Conservation (phyloP, 306 rosid species). For the Fagus crenata region DNA sequence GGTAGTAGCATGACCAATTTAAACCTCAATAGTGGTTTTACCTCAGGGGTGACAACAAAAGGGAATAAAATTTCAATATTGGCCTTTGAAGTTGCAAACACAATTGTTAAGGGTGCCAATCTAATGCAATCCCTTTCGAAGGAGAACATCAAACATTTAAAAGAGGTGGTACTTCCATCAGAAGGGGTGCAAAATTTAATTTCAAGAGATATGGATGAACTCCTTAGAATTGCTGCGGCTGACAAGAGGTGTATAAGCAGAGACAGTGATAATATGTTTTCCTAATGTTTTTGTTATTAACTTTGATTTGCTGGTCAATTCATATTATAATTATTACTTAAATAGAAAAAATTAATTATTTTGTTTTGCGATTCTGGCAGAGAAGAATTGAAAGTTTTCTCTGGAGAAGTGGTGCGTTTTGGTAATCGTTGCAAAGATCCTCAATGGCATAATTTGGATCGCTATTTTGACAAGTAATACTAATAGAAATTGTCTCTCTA, state of each 20-base stretch:
- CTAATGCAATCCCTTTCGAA: slow-evolving; percentile 97
- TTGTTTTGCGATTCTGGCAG: slow-evolving; percentile 61
- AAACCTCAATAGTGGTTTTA: slow-evolving; percentile 78
- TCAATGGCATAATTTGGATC: slow-evolving; percentile 95
- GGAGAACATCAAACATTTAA: slow-evolving; percentile 81
- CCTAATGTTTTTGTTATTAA: neutral
- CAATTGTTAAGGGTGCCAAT: slow-evolving; percentile 92
- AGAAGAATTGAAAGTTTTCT: slow-evolving; percentile 85
- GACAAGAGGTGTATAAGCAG: slow-evolving; percentile 81
- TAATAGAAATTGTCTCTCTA: slow-evolving; percentile 26
- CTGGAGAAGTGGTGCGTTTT: slow-evolving; percentile 96
- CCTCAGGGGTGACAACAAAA: slow-evolving; percentile 80
- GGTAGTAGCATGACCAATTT: slow-evolving; percentile 96
- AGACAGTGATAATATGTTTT: slow-evolving; percentile 10
- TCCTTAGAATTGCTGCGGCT: slow-evolving; percentile 81
- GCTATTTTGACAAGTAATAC: slow-evolving; percentile 89
- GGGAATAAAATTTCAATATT: slow-evolving; percentile 89
- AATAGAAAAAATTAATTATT: slow-evolving; percentile 24
- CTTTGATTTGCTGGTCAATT: slow-evolving; percentile 25
- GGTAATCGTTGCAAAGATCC: slow-evolving; percentile 99
- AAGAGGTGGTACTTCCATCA: slow-evolving; percentile 84
- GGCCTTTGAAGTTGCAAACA: slow-evolving; percentile 98
- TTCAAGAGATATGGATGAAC: slow-evolving; percentile 84
- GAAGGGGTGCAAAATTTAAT: slow-evolving; percentile 89
- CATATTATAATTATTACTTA: slow-evolving; percentile 19